Evolutionary conservation across 1,284 basidiomycete genomes (phyloP).

Genomic region (Wallemia hederae): DNA sequence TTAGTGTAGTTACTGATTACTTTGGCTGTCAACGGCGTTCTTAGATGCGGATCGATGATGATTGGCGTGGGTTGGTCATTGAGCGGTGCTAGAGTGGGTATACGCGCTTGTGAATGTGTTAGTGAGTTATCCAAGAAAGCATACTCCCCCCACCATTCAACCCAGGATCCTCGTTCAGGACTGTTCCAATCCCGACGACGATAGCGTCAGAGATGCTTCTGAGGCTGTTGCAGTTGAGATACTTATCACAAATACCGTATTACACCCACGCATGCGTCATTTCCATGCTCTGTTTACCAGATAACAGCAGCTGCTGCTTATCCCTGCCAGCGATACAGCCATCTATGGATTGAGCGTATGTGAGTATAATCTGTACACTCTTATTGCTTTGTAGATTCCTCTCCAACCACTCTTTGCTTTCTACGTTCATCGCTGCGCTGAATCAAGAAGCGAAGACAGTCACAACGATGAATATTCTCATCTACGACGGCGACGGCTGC

Average conservation of each 20-base stretch:
- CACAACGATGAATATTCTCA: background rate
- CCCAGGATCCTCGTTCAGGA: slow-evolving; percentile 72
- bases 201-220: slow-evolving; percentile 73
- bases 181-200: slow-evolving; percentile 65
- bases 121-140: background rate
- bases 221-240: slow-evolving; percentile 25
- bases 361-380: slow-evolving; percentile 33
- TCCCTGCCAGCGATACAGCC: slow-evolving; percentile 57
- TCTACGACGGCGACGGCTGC: background rate
- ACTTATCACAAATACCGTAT: background rate
- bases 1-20: background rate
- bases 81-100: background rate
- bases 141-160: slow-evolving; percentile 33
- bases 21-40: background rate
- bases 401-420: background rate
- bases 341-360: slow-evolving; percentile 85
- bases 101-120: background rate
- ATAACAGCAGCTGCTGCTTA: slow-evolving; percentile 48
- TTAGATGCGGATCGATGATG: background rate
- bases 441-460: too few relatives aligned
- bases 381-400: background rate
- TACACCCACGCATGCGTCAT: slow-evolving; percentile 65
- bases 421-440: background rate
- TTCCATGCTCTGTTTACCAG: slow-evolving; percentile 57
- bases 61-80: background rate